Percentiles rank a stretch among this genome's conserved stretches.
Conservation (phyloP, 2,329 filamentous ascomycete species). For the Cryphonectria radicalis region DNA sequence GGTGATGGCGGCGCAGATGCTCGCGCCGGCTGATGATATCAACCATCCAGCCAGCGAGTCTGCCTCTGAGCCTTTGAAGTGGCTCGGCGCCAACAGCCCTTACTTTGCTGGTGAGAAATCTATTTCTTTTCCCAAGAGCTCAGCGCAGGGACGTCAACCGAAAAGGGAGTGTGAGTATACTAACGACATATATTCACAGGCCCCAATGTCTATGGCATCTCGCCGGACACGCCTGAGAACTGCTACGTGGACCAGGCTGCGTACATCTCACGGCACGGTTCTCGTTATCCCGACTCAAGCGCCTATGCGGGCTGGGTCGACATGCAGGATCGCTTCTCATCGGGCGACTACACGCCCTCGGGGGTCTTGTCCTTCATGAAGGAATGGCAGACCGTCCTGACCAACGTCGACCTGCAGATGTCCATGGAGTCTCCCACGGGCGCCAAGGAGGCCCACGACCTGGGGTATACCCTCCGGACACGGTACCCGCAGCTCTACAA, state of each 20-base stretch:
- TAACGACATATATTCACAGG: slow-evolving; percentile 41
- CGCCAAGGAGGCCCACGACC: slow-evolving; percentile 62
- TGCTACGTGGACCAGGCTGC: slow-evolving; percentile 65
- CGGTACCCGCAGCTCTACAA: slow-evolving; percentile 55
- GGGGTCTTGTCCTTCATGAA: slow-evolving; percentile 61
- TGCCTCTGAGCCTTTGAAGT: slow-evolving; percentile 34
- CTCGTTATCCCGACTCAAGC: slow-evolving; percentile 63
- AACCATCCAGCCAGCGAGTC: slow-evolving; percentile 31
- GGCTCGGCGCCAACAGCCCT: slow-evolving; percentile 58
- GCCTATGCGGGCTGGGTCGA: slow-evolving; percentile 62
- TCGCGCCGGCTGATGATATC: slow-evolving; percentile 31
- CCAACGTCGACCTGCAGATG: slow-evolving; percentile 58
- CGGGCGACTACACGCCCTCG: slow-evolving; percentile 55
- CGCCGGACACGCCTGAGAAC: slow-evolving; percentile 55
- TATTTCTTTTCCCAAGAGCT: not conserved
- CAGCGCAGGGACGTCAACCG: not conserved
- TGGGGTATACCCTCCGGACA: slow-evolving; percentile 57
- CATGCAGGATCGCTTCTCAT: slow-evolving; percentile 53
- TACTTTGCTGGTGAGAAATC: slow-evolving; percentile 51
- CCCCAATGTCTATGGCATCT: slow-evolving; percentile 60
- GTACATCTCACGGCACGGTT: slow-evolving; percentile 65
- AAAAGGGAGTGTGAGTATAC: not conserved
- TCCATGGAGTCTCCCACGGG: slow-evolving; percentile 64
- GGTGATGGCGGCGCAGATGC: slow-evolving; percentile 28
- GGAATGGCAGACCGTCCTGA: slow-evolving; percentile 62